Conservation (phyloP, 179 eudicot genomes). For the Silene vulgaris region DNA sequence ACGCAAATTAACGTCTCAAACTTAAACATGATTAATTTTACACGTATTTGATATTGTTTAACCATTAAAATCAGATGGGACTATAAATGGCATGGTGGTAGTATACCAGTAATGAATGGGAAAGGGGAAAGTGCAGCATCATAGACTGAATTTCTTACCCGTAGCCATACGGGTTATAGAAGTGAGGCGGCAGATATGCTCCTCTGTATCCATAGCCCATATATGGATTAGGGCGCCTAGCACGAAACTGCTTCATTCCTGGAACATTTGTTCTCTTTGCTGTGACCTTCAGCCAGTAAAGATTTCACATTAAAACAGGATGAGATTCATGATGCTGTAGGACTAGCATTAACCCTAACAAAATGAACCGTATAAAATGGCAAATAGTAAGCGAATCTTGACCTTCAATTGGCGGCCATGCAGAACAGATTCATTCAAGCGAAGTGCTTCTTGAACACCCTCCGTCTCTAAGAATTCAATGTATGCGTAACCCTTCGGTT, state of each 20-base stretch:
- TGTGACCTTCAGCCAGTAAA: constrained; percentile 33
- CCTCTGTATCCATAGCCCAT: constrained; percentile 46
- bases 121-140: not conserved
- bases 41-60: not conserved
- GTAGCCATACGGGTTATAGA: constrained; percentile 54
- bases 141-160: constrained; percentile 35
- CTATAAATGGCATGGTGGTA: not conserved
- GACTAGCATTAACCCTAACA: not conserved
- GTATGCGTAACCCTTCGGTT: constrained; percentile 66
- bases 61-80: not conserved
- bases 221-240: constrained; percentile 43
- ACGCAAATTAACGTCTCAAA: too few relatives aligned
- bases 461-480: constrained; percentile 53
- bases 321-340: not conserved
- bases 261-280: constrained; percentile 62
- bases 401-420: constrained; percentile 70
- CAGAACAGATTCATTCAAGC: constrained; percentile 53
- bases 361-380: not conserved
- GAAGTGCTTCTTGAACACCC: constrained; percentile 54
- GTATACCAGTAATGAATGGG: not conserved
- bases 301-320: constrained; percentile 3
- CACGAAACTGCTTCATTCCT: constrained; percentile 54
- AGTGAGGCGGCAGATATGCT: constrained; percentile 38
- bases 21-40: too few relatives aligned
- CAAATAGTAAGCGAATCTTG: not conserved